Percentiles rank a stretch among this genome's conserved stretches.
phyloP scores from a whole-genome alignment of 768 basidiomycete genomes.

The Chalciporus pseudorubinellus region DNA sequence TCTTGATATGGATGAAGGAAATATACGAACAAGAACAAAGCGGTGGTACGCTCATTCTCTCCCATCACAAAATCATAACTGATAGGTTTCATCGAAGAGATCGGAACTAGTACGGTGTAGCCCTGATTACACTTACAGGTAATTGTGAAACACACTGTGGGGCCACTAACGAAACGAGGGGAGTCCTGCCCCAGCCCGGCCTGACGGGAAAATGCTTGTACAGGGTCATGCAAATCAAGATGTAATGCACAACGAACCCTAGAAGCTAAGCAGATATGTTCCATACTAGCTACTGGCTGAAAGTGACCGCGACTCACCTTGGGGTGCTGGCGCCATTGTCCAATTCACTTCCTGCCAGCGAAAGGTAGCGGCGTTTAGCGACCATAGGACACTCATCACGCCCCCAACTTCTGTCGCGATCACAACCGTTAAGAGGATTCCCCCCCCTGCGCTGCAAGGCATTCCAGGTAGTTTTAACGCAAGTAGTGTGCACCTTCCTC shows the following conservation, averaged over 20 bases:
- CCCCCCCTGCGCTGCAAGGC: too few relatives aligned
- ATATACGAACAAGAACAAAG: slow-evolving; percentile 8
- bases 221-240: slow-evolving; percentile 13
- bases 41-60: neutral
- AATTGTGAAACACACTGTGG: slow-evolving; percentile 8
- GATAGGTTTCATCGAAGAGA: too few relatives aligned
- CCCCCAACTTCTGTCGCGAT: slow-evolving; percentile 4
- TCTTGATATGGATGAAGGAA: neutral
- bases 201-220: slow-evolving; percentile 19
- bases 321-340: neutral
- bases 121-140: slow-evolving; percentile 10
- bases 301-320: neutral
- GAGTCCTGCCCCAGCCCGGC: slow-evolving; percentile 16
- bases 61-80: too few relatives aligned
- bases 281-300: neutral
- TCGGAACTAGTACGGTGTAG: too few relatives aligned
- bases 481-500: slow-evolving; percentile 7
- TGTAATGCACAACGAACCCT: slow-evolving; percentile 13
- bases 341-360: neutral
- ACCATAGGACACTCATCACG: slow-evolving; percentile 1
- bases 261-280: slow-evolving; percentile 7
- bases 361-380: neutral
- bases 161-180: slow-evolving; percentile 20
- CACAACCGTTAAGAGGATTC: slow-evolving; percentile 2
- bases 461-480: too few relatives aligned